Base-by-base conservation (phyloP, 345 rosid genomes). In the Punica granatum region DNA sequence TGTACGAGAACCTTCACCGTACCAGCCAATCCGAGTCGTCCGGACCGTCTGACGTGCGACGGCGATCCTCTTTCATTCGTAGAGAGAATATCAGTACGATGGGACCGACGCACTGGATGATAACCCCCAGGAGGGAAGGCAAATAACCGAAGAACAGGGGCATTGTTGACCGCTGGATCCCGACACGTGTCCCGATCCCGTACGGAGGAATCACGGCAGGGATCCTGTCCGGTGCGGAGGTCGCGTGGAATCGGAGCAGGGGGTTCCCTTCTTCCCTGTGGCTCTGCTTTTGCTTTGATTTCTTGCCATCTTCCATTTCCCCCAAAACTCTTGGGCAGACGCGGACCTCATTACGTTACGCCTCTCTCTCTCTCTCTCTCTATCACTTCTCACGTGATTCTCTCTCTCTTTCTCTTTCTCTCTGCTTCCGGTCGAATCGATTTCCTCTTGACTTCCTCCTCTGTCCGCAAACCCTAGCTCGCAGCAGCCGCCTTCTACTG, bases 401-500 rank as follows among this genome's bases (percentile, higher is more conserved):
- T 37, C 35, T 25, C 65, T 19, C 28, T 21, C 53, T 42, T 56
- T 65, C 58, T 66, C 60, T 48, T 54, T 66, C 43, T 30, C 8
- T 56, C 61, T 30, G 31, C 13, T 25, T 12, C 34, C 60, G 61
- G 39, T 35, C 46, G 44, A 23, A 66, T 49, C 48, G 5, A 32
- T 46, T 41, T 33, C 60, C 43, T 25, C 46, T 21, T 30, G 15
- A 23, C 43, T 46, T 37, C 31, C 28, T 35, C 18, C 59, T 18
- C 30, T 11, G 30, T 39, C 59, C 9, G 56, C 56, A 13, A 66
- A 66, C 59, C 69, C 69, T 49, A 66, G 32, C 21, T 0, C 59
- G 36, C 59, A 34, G n/a, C 25, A 46, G 43, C 60, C 60, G 69
- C 69, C 69, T 42, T 15, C 32, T 42, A 28, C 61, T 32, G 44